Evolutionary conservation across 495 filamentous ascomycete genomes (phyloP).

Genomic region (Neurospora hispaniola): DNA sequence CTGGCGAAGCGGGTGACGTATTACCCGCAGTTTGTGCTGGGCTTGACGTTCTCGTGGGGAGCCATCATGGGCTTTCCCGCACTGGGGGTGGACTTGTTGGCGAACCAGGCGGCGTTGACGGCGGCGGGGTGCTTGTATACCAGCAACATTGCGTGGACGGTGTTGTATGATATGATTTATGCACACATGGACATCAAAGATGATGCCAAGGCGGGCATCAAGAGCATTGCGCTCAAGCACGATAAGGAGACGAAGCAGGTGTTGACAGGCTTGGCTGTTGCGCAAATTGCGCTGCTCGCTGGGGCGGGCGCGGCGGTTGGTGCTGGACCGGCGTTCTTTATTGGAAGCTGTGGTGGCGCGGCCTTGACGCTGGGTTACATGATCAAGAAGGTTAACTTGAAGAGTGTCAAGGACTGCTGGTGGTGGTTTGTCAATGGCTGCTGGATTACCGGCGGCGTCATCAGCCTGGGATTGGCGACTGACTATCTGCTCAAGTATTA

Average conservation of each 20-base stretch:
- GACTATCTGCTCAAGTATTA: constrained; percentile 40
- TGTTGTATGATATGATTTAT: constrained; percentile 98
- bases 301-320: constrained; percentile 63
- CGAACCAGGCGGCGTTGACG: constrained; percentile 50
- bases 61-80: constrained; percentile 96
- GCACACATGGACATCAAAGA: constrained; percentile 98
- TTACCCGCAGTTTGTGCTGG: constrained; percentile 88
- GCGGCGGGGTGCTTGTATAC: constrained; percentile 68
- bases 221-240: constrained; percentile 85
- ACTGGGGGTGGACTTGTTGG: constrained; percentile 68
- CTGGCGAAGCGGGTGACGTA: constrained; percentile 88
- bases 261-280: constrained; percentile 59
- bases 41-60: constrained; percentile 93
- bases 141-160: constrained; percentile 86
- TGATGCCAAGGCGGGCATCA: constrained; percentile 86
- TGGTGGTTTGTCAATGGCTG: constrained; percentile 80
- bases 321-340: constrained; percentile 75
- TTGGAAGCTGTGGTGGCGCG: constrained; percentile 77
- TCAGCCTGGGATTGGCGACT: constrained; percentile 38
- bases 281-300: constrained; percentile 70
- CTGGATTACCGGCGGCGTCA: constrained; percentile 44
- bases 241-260: constrained; percentile 81
- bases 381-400: constrained; percentile 80
- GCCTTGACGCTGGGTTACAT: constrained; percentile 65
- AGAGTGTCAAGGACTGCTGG: constrained; percentile 81